phyloP scores from a whole-genome alignment of 805 yeast genomes.

The Candida parachauliodes region DNA sequence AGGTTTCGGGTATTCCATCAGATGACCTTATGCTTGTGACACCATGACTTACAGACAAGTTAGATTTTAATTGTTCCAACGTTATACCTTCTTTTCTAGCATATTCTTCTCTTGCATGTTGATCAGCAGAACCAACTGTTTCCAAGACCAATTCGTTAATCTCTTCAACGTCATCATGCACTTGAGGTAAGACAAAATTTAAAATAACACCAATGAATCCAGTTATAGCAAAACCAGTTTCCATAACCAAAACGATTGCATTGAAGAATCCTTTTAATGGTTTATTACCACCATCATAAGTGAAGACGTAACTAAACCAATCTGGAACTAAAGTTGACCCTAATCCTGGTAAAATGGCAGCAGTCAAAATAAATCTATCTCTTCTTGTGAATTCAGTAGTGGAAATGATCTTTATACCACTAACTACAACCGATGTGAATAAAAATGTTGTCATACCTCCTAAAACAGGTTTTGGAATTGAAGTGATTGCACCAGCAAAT shows the following conservation, averaged over 20 bases:
- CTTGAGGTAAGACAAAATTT: constrained; percentile 62
- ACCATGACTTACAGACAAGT: constrained; percentile 1
- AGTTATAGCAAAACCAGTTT: constrained; percentile 68
- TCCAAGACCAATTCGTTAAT: constrained; percentile 44
- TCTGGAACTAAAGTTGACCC: constrained; percentile 62
- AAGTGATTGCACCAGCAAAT: constrained; percentile 83
- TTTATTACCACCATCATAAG: constrained; percentile 59
- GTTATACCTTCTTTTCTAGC: constrained; percentile 30
- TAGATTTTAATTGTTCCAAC: constrained; percentile 15
- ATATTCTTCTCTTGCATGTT: constrained; percentile 29
- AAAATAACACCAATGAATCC: constrained; percentile 62
- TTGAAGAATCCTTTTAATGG: constrained; percentile 59
- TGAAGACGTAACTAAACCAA: constrained; percentile 65
- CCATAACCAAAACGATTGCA: constrained; percentile 67
- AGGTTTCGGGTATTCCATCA: constrained; percentile 5
- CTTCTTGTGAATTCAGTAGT: constrained; percentile 63
- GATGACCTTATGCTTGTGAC: constrained; percentile 4
- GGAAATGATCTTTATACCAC: constrained; percentile 67
- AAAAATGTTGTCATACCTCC: constrained; percentile 88
- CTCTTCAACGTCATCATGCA: constrained; percentile 45
- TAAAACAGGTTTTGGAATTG: constrained; percentile 46
- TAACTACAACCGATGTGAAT: constrained; percentile 72
- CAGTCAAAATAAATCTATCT: constrained; percentile 69
- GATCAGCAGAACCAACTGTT: constrained; percentile 39
- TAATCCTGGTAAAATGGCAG: constrained; percentile 60